Percentiles rank a stretch among this genome's conserved stretches.
phyloP scores from a whole-genome alignment of 176 grass and related monocot genomes.

The Oropetium thomaeum region DNA sequence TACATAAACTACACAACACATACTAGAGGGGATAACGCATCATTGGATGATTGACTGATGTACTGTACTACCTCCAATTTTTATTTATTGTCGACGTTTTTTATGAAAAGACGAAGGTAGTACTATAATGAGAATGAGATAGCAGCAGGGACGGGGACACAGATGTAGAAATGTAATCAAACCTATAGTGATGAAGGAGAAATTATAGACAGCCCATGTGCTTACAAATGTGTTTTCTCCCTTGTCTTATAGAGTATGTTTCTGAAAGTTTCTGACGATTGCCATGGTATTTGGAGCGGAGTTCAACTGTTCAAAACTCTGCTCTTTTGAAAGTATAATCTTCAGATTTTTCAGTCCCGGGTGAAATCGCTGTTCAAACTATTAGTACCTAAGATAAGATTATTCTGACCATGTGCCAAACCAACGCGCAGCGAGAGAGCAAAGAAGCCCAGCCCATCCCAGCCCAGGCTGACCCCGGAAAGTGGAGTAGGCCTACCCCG shows the following conservation, averaged over 20 bases:
- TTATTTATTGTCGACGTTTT: too few species aligned
- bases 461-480: not conserved
- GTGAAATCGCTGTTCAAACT: not conserved
- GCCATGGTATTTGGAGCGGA: too few species aligned
- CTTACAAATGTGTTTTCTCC: not conserved
- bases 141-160: not conserved
- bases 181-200: not conserved
- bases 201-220: not conserved
- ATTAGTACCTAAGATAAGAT: too few species aligned
- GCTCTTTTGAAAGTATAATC: not conserved
- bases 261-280: not conserved
- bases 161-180: not conserved
- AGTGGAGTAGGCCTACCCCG: too few species aligned
- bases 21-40: not conserved
- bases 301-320: not conserved
- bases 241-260: not conserved
- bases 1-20: not conserved
- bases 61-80: too few species aligned
- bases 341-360: not conserved
- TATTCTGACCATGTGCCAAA: too few species aligned
- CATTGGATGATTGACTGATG: not conserved
- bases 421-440: not conserved
- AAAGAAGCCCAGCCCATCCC: not conserved
- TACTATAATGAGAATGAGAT: too few species aligned
- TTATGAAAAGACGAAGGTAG: too few species aligned